Base-by-base conservation (phyloP, 75 land plant genomes). In the Isoetes taiwanensis region DNA sequence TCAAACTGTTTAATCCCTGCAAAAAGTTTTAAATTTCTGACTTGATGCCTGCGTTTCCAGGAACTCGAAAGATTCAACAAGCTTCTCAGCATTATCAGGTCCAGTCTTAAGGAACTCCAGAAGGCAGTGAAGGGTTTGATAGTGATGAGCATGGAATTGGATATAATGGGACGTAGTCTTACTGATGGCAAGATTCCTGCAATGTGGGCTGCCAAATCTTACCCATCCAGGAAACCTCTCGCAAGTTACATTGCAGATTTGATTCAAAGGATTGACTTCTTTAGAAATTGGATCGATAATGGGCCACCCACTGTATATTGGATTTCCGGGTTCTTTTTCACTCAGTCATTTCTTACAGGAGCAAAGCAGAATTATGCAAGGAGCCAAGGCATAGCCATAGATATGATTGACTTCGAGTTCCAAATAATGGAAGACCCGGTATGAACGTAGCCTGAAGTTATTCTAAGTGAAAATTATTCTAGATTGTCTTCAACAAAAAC, bases 321-420 rank as follows among this genome's bases (percentile, higher is more conserved):
- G 73, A 24, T 70, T 9, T 70, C 73, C 0, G 73, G 69, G 0
- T 70, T 70, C 57, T 70, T 70, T 54, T 70, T 70, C 55, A 70
- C 73, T 8, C 73, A 70, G 61, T 70, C 73, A 0, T 70, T 70
- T 58, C 35, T 70, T 21, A 70, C 73, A 9, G 73, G 73, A 52
- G 73, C 73, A 10, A 70, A 70, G 32, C 73, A 70, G 33, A 70
- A 70, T 32, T 70, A 23, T 52, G 68, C 73, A 2, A 67, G 73
- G 9, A 28, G 28, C 28, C 41, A 43, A 5, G 58, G 64, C 29
- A 40, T 70, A 29, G 59, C 73, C 10, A 70, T 70, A 29, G 73
- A 70, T 34, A 70, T 58, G 42, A 43, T 70, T 29, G 73, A 70
- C 38, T 70, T 70, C 40, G 73, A 64, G 28, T 70, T 70, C 34